Evolutionary conservation across 495 filamentous ascomycete genomes (phyloP), one percentile per base, ranked within the genome.

Genomic region (Parathielavia hyrcaniae): DNA sequence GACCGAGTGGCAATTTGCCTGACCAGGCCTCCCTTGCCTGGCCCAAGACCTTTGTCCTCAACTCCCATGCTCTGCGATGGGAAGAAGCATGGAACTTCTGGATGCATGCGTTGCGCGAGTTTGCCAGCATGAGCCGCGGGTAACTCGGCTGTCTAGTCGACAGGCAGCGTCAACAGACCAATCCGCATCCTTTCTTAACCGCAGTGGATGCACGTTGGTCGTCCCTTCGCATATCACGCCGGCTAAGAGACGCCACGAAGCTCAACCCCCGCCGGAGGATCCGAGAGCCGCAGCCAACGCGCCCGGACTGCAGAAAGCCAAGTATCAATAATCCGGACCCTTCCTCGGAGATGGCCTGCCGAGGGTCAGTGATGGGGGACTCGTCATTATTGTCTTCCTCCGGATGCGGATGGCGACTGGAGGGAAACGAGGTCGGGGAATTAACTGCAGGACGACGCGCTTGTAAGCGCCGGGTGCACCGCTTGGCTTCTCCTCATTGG

Each of bases 391-490:
- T 12, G n/a, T n/a, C n/a, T 13, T 13, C 17, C 12, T 34, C 46
- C 48, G n/a, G n/a, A 50, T 20, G 48, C 12, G 48, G 34, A 38
- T 35, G 32, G 48, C 32, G 14, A 50, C n/a, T n/a, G n/a, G n/a
- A n/a, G n/a, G 44, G 14, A 14, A 8, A 30, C 36, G 4, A 39
- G 14, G 36, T 39, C 36, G 19, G n/a, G 17, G 9, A 13, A 50
- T 19, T 20, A 20, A 50, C 54, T 65, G 63, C 65, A 63, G 45
- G n/a, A 23, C 40, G n/a, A 45, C 61, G 67, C 67, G 67, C 67
- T 66, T 68, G 46, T 69, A 69, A 68, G 67, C 67, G 67, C 67
- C 49, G 35, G 40, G 30, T n/a, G 41, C 50, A 59, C 54, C 60
- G 48, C 34, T 36, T 9, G 16, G 1, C 14, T 8, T 6, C 4